These are phyloP conservation scores for Pichia sp. DNA, from an alignment of 1,139 yeast genomes.

Conservation along the genomic window DNA sequence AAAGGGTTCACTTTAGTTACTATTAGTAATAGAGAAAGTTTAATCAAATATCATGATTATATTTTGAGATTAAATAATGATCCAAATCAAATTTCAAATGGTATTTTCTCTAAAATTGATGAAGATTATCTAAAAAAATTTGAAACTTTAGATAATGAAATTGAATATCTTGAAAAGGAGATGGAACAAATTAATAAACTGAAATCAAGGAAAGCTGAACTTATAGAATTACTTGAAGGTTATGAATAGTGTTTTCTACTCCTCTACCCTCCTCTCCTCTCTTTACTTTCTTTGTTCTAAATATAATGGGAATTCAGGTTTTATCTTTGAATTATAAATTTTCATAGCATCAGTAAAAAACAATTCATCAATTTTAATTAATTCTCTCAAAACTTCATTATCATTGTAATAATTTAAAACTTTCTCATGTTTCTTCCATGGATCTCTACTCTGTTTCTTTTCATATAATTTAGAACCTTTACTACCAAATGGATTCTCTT, in stretches of 20 bases:
- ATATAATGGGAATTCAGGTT: constrained; percentile 13
- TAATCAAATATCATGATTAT: constrained; percentile 77
- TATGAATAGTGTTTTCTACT: constrained; percentile 17
- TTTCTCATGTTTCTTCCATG: constrained; percentile 34
- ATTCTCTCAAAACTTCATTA: constrained; percentile 14
- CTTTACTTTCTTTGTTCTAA: background rate
- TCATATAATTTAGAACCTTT: constrained; percentile 34
- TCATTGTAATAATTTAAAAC: constrained; percentile 8
- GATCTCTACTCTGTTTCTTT: constrained; percentile 47
- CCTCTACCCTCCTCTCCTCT: too few species aligned
- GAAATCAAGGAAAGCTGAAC: constrained; percentile 41
- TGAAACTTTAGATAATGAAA: constrained; percentile 52
- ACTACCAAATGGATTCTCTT: constrained; percentile 56
- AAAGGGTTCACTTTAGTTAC: constrained; percentile 76
- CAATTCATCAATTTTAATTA: constrained; percentile 19
- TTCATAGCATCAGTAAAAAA: constrained; percentile 17
- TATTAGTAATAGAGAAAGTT: constrained; percentile 76
- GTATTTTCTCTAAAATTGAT: constrained; percentile 34
- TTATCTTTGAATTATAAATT: constrained; percentile 13
- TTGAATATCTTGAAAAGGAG: constrained; percentile 50
- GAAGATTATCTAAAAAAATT: constrained; percentile 21
- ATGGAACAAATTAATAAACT: constrained; percentile 45
- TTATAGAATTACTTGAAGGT: constrained; percentile 30
- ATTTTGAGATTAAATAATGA: constrained; percentile 52
- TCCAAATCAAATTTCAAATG: constrained; percentile 32